Evolutionary conservation across 441 rosid genomes (phyloP), one percentile per base, ranked within the genome.

Genomic region (Bocquillonia castaneifolia): DNA sequence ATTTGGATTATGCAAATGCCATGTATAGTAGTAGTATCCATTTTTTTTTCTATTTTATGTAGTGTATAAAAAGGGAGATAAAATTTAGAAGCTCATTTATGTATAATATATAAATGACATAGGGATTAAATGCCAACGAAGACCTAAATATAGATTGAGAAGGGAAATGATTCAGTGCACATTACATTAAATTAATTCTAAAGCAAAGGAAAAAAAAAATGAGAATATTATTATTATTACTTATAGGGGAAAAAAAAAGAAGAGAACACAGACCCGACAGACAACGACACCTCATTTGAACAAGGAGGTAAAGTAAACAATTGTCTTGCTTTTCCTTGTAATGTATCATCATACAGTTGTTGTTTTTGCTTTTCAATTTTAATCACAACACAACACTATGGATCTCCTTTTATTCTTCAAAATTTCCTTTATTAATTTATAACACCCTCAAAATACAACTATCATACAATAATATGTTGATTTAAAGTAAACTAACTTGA

Each of bases 211-310:
- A 48, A 48, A 17, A 44, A n/a, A 40, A 57, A 44, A n/a, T 50
- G 6, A 18, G 51, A 14, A 61, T 25, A n/a, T 18, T 6, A 47
- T 15, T 10, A 48, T 22, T 8, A 58, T n/a, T n/a, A n/a, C n/a
- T n/a, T n/a, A n/a, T n/a, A n/a, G n/a, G n/a, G n/a, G n/a, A n/a
- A 18, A 31, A 59, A 45, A 47, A 52, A 47, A 52, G 54, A 39
- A 67, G 22, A 4, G 14, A 44, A n/a, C 36, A 56, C 14, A 20
- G 51, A 23, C 2, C 57, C 63, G 53, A 63, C 54, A 62, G 63
- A 63, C 50, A 42, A 36, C 7, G 68, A 63, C 69, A 55, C 44
- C 70, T 66, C 69, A 66, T 53, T 37, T 8, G 18, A 25, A 52
- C 40, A 3, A 42, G 1, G 14, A 17, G 3, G 6, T 14, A 69